phyloP scores from a whole-genome alignment of 2,329 filamentous ascomycete species.

The Furcasterigmium furcatum region DNA sequence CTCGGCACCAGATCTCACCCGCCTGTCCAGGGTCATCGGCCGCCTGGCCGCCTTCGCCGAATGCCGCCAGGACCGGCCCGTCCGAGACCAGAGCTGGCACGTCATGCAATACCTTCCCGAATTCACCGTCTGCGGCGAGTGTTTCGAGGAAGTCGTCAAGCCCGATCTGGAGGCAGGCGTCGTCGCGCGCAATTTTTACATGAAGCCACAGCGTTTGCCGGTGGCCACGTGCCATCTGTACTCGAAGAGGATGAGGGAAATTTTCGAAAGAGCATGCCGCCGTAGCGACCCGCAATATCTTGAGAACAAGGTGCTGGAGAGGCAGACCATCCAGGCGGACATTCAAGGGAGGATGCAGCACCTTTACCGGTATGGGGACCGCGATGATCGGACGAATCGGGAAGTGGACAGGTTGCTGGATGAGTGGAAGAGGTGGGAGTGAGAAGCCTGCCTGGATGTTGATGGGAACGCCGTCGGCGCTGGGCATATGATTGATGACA shows the following conservation, averaged over 20 bases:
- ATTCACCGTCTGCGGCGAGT: slow-evolving; percentile 83
- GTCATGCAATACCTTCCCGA: slow-evolving; percentile 71
- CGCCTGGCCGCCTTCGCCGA: slow-evolving; percentile 56
- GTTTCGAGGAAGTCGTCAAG: slow-evolving; percentile 76
- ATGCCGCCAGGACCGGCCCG: slow-evolving; percentile 62
- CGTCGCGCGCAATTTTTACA: slow-evolving; percentile 64
- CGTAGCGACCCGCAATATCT: slow-evolving; percentile 66
- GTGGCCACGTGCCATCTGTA: slow-evolving; percentile 74
- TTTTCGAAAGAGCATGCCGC: slow-evolving; percentile 66
- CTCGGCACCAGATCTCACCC: slow-evolving; percentile 51
- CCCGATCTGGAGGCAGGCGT: slow-evolving; percentile 55
- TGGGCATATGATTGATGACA: not conserved
- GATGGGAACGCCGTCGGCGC: no score
- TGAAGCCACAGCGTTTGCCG: slow-evolving; percentile 52
- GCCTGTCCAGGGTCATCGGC: slow-evolving; percentile 62
- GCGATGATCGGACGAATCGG: slow-evolving; percentile 33
- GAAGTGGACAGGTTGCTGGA: slow-evolving; percentile 46
- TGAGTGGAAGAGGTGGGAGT: slow-evolving; percentile 59
- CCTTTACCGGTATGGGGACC: slow-evolving; percentile 31
- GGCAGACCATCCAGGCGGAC: slow-evolving; percentile 56
- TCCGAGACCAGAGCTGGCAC: slow-evolving; percentile 69
- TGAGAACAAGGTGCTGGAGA: slow-evolving; percentile 51
- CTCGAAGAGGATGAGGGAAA: slow-evolving; percentile 71
- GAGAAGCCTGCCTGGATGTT: slow-evolving; percentile 22
- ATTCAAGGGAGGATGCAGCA: slow-evolving; percentile 51